Evolutionary conservation across 2,329 filamentous ascomycete genomes (phyloP), one percentile per base, ranked within the genome.

Genomic region (Mycogone perniciosa): DNA sequence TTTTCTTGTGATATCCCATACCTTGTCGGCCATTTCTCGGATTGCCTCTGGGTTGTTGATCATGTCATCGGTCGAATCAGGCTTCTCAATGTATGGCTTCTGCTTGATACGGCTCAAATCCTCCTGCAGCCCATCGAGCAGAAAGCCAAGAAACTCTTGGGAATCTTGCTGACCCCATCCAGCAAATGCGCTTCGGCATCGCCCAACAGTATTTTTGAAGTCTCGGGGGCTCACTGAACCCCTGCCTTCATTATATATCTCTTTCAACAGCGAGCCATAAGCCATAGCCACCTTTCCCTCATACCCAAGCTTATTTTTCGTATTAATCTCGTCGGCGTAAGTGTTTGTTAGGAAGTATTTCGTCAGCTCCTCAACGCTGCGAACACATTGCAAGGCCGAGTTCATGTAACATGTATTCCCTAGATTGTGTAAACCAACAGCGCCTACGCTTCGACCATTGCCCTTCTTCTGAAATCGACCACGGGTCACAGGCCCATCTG

Each of bases 321-420:
- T 76, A 67, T 99, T 99, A 58, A 97, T 78, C 62, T 99, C 92
- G 46, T 77, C 73, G 60, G 86, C 82, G 69, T 88, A 90, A 55
- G 85, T 79, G 53, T 84, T 79, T 46, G 80, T 76, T 45, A 96
- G 69, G 68, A 99, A 97, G 68, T 96, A 99, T 62, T 90, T 85
- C 5, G 89, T 92, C 56, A 99, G 73, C 68, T 99, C 93, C 64
- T 96, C 89, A 0, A 96, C 90, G 60, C 89, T 95, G 46, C 92
- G 84, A 46, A 99, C 82, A 66, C 93, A 99, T 66, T 99, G 93
- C 49, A 97, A 75, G 7, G 93, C 93, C 26, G 92, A 96, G 68
- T 97, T 97, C 91, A 97, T 96, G 71, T 99, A 99, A 70, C 93
- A 99, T 0, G 93, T 97, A 63, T 99, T 99, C 44, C 93, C 93